Evolutionary conservation across 176 grass and related monocot genomes (phyloP).

Genomic region (Bolboschoenus planiculmis): DNA sequence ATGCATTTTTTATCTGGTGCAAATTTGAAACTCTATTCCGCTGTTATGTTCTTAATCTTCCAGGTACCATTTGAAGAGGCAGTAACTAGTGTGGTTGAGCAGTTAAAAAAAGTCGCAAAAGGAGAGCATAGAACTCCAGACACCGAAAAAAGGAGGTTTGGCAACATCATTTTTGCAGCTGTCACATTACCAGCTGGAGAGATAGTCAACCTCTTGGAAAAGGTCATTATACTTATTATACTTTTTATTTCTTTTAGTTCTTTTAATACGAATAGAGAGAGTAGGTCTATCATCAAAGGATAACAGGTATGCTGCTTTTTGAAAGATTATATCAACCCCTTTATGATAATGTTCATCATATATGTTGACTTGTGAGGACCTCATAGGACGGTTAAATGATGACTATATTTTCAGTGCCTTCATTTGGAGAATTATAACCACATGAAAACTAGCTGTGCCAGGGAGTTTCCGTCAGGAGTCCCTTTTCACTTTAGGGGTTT

Average conservation of each 20-base stretch:
- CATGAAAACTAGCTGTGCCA: neutral
- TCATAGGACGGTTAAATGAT: neutral
- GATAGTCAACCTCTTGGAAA: slow-evolving; percentile 44
- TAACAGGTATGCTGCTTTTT: neutral
- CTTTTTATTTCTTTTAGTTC: neutral
- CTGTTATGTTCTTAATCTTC: neutral
- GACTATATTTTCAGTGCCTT: neutral
- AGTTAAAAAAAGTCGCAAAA: slow-evolving; percentile 68
- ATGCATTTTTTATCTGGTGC: neutral
- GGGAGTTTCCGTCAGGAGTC: neutral
- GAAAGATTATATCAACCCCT: neutral
- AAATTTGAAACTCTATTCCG: neutral
- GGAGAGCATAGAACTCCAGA: slow-evolving; percentile 66
- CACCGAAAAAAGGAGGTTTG: slow-evolving; percentile 59
- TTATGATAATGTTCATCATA: neutral
- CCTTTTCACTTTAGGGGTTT: neutral
- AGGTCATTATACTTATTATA: slow-evolving; percentile 36
- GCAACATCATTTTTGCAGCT: slow-evolving; percentile 81
- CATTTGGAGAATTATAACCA: too few relatives aligned
- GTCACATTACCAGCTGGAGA: slow-evolving; percentile 50
- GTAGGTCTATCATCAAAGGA: neutral
- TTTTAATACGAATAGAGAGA: neutral
- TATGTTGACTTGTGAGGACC: neutral
- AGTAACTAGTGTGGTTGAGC: slow-evolving; percentile 73
- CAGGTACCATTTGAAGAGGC: slow-evolving; percentile 92